Evolutionary conservation across 2,329 filamentous ascomycete species (phyloP), one percentile per base, ranked within the genome.

Genomic region (Penicillium griseofulvum): DNA sequence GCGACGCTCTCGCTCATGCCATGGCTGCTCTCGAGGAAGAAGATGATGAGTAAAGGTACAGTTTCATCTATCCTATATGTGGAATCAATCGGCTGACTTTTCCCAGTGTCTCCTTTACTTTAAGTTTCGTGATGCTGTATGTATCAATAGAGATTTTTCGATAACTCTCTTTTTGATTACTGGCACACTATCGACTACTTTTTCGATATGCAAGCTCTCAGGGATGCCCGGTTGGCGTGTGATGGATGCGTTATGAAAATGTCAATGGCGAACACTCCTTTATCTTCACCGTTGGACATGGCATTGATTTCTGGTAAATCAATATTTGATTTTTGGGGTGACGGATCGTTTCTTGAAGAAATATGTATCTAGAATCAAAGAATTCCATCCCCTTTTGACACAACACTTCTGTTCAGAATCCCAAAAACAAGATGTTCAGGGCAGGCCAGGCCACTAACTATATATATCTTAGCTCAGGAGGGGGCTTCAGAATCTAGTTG

Each of bases 1-100:
- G 67, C 43, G 68, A 71, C 48, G 68, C 66, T 33, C 65, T 72
- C 29, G 66, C 67, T 3, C 57, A 66, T n/a, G 68, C 68, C 28
- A 67, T 71, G 65, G 67, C 68, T 57, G 65, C 63, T 29, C 57
- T 72, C 38, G 63, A 69, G 22, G 61, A 66, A 31, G 49, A 38
- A 16, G 50, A 48, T 12, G 61, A 68, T n/a, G 57, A 69, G 59
- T 64, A 62, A 60, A 64, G 38, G 66, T 65, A 50, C 37, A 11
- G 12, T 26, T 31, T 16, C 17, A 12, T 44, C 24, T 33, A 16
- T 38, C 4, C 22, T 11, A 1, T 28, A 1, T 7, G 28, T 22
- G 9, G 19, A 19, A 10, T 26, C 26, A 22, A 19, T 17, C 16
- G 19, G 22, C 47, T 55, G n/a, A 51, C 51, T 11, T 38, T 19